A percentile compares a stretch with the other conserved stretches of the same genome.
These are phyloP conservation scores for Taphrina confusa DNA, from an alignment of 1,139 yeast species.

Conservation along the genomic window DNA sequence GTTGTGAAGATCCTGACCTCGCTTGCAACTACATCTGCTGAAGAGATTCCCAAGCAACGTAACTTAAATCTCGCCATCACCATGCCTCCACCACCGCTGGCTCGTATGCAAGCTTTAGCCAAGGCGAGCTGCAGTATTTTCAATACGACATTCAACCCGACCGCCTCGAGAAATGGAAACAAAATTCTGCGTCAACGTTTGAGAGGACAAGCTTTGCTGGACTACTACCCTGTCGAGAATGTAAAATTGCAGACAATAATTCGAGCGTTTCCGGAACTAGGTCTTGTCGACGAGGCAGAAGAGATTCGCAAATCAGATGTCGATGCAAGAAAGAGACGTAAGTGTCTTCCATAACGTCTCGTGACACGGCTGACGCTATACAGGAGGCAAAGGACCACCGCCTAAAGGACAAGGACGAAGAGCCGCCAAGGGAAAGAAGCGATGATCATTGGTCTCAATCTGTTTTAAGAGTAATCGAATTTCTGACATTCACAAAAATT, in stretches of 20 bases:
- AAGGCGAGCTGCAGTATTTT: slow-evolving; percentile 40
- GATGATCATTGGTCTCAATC: too few species aligned
- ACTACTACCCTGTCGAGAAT: slow-evolving; percentile 40
- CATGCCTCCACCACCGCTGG: slow-evolving; percentile 37
- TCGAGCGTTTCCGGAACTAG: slow-evolving; percentile 40
- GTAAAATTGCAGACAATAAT: slow-evolving; percentile 37
- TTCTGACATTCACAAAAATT: too few species aligned
- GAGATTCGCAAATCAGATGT: slow-evolving; percentile 31
- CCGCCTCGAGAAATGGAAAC: slow-evolving; percentile 41
- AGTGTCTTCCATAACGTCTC: neutral
- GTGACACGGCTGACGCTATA: neutral
- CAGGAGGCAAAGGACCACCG: slow-evolving; percentile 42
- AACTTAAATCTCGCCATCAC: too few species aligned
- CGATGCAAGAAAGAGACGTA: slow-evolving; percentile 33
- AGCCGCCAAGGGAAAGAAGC: slow-evolving; percentile 35
- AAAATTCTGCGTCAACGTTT: slow-evolving; percentile 41
- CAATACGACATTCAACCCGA: slow-evolving; percentile 40
- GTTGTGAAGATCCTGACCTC: too few species aligned
- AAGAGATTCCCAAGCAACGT: too few species aligned
- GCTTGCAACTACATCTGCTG: too few species aligned
- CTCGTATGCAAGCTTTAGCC: slow-evolving; percentile 39
- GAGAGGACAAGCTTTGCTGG: slow-evolving; percentile 40
- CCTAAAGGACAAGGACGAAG: slow-evolving; percentile 40
- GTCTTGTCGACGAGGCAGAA: slow-evolving; percentile 37
- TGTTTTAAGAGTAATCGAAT: too few species aligned